Evolutionary conservation across 305 asterid genomes (phyloP).

Genomic region (Rubia tinctorum): DNA sequence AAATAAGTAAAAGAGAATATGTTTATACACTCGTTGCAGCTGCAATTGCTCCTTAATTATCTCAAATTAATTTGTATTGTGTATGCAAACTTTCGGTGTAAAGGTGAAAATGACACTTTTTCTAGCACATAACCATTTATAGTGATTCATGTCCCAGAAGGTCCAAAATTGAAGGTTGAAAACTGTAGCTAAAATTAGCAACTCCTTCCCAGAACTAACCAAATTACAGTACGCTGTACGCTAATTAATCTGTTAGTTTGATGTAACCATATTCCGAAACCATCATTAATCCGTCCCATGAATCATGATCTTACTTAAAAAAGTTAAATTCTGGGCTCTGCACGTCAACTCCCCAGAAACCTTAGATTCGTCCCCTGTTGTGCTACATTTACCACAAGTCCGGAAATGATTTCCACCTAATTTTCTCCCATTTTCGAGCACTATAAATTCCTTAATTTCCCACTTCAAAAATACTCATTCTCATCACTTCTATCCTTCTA

Average conservation of each 20-base stretch:
- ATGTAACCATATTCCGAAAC: slow-evolving; percentile 43
- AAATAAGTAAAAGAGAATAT: too few relatives aligned
- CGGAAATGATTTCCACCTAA: slow-evolving; percentile 6
- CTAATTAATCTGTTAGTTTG: slow-evolving; percentile 18
- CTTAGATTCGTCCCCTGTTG: neutral
- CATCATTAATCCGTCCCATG: slow-evolving; percentile 9
- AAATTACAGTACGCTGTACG: neutral
- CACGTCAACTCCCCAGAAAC: slow-evolving; percentile 15
- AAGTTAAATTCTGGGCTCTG: slow-evolving; percentile 3
- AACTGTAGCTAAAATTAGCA: slow-evolving; percentile 13
- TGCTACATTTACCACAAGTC: neutral
- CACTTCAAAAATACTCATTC: neutral
- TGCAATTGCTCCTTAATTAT: neutral
- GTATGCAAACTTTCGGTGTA: neutral
- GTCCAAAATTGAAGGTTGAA: slow-evolving; percentile 12
- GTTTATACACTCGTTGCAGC: too few relatives aligned
- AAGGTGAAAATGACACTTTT: neutral
- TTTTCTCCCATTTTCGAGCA: neutral
- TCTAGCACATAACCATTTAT: too few relatives aligned
- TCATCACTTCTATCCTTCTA: neutral
- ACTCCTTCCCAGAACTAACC: neutral
- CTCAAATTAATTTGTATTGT: neutral
- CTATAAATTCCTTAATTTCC: slow-evolving; percentile 14
- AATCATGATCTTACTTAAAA: slow-evolving; percentile 31
- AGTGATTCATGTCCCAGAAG: neutral